Base-by-base conservation (phyloP, 1,284 basidiomycete species). In the Moniliophthora roreri region DNA sequence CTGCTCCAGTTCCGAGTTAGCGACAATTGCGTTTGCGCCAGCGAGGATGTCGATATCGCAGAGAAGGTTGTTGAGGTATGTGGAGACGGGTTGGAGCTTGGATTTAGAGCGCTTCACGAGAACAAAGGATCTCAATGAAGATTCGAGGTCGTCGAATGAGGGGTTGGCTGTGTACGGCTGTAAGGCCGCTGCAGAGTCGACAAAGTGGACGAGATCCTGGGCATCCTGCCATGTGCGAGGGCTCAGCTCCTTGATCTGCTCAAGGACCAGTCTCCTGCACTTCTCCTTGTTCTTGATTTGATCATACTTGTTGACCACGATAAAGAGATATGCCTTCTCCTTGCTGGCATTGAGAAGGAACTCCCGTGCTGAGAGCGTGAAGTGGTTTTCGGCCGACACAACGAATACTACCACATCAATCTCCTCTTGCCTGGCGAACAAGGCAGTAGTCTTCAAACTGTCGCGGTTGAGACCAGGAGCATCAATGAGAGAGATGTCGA, bases 361-460 rank as follows among this genome's bases (percentile, higher is more conserved):
- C 71, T 99, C 95, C 66, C 91, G 93, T 8, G 94, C 92, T 0
- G 93, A 96, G 6, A 98, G 81, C 0, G 97, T 99, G 68, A 99
- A 98, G 77, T 99, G 96, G 71, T 99, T 99, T 74, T 98, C 96
- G 6, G 97, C 95, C 1, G 91, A 95, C 46, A 98, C 95, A 59
- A 98, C 95, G 69, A 99, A 99, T 51, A 99, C 95, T 53, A 99
- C 87, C 24, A 99, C 96, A 66, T 99, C 97, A 52, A 99, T 99
- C 73, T 98, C 95, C 69, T 97, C 93, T 70, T 99, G 96, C 32
- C 94, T 91, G 16, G 95, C 86, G 66, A 99, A 99, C 45, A 98
- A 78, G 7, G 94, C 93, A 2, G 96, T 99, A 0, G 97, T 99
- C 76, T 97, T 93, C 65, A 96, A 72, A 54, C 89, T 94, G 70